Evolutionary conservation across 805 yeast genomes (phyloP).

Genomic region (Kluyveromyces starmeri): DNA sequence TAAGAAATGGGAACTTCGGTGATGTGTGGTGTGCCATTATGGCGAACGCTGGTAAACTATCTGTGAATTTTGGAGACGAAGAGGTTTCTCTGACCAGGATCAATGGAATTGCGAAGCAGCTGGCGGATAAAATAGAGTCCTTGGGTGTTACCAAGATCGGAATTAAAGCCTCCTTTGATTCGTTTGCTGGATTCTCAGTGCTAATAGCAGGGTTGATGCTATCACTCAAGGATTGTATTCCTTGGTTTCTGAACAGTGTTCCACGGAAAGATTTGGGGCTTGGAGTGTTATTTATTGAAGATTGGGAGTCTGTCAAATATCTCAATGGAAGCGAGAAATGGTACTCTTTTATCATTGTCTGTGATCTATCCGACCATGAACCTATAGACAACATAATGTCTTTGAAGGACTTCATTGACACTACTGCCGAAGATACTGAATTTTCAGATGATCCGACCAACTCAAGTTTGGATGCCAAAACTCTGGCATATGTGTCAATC

Average conservation of each 20-base stretch:
- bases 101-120: constrained; percentile 20
- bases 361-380: constrained; percentile 12
- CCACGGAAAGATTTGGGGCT: constrained; percentile 22
- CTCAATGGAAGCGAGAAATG: constrained; percentile 21
- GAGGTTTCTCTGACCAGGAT: constrained; percentile 10
- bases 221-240: constrained; percentile 29
- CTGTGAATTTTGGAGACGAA: constrained; percentile 19
- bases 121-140: constrained; percentile 10
- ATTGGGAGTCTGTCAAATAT: constrained; percentile 18
- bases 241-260: constrained; percentile 33
- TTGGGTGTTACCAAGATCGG: constrained; percentile 19
- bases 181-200: constrained; percentile 31
- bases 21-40: constrained; percentile 62
- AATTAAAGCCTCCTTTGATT: constrained; percentile 22
- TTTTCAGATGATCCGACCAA: constrained; percentile 27
- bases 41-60: constrained; percentile 18
- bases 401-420: constrained; percentile 19
- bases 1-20: constrained; percentile 65
- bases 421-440: constrained; percentile 9
- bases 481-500: constrained; percentile 23
- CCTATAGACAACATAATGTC: constrained; percentile 12
- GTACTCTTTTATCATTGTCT: constrained; percentile 29
- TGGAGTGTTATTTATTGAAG: constrained; percentile 28
- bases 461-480: constrained; percentile 30
- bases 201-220: constrained; percentile 37